Base-by-base conservation (phyloP, 345 rosid genomes). In the Eucalyptus sp. region DNA sequence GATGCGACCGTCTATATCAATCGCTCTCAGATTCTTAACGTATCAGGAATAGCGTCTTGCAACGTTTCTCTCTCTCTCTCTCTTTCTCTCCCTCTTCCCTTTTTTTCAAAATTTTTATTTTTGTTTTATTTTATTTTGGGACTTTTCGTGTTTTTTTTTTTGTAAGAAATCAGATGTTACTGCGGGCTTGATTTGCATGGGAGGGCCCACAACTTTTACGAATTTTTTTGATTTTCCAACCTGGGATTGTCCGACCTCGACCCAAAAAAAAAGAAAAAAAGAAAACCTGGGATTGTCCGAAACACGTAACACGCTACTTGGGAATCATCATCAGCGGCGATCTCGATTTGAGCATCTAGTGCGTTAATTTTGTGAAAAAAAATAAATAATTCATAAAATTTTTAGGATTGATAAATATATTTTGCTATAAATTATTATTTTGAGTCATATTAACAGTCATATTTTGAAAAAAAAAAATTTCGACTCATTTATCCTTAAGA, bases 61-160 rank as follows among this genome's bases (percentile, higher is more conserved):
- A 41, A 22, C 84, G 84, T 41, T 41, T 68, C 43, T 66, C 79
- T 71, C 81, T 71, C 81, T 33, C 13, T 64, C 71, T 18, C 20
- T 71, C 12, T 52, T 7, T 52, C 56, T 37, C 10, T 37, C 81
- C 24, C 8, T n/a, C 18, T n/a, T 13, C 0, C 20, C 3, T 14
- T 11, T 76, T 76, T 76, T 41, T 37, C 3, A 33, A 58, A 58
- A 0, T 0, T 0, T 1, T 9, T 71, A 4, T 4, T 3, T 71
- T 18, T 33, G 0, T 33, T 71, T 9, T 17, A 8, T 68, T 33
- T 15, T 17, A 5, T 37, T 76, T 76, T 37, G 48, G 48, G 27
- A 12, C 48, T 3, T 71, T 71, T 37, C 15, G 20, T 71, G 8
- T 18, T 18, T 10, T 7, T 71, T 18, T 18, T 10, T 7, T 71